These are phyloP conservation scores for Fragaria ananassa DNA, from an alignment of 306 rosid species.

Conservation along the genomic window DNA sequence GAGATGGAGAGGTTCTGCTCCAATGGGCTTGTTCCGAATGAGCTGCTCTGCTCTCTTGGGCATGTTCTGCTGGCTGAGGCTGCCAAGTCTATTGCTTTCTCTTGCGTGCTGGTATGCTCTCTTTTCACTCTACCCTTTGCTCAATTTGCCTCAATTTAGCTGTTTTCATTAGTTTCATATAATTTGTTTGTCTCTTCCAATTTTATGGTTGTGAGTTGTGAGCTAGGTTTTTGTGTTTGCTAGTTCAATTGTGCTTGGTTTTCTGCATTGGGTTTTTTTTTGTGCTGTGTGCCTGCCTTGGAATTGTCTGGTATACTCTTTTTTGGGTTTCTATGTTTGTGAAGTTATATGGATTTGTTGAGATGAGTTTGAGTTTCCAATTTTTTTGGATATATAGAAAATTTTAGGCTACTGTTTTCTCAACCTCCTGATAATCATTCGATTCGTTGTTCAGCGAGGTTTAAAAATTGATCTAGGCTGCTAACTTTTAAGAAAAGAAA, in stretches of 20 bases:
- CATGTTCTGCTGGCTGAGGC: conserved; percentile 41
- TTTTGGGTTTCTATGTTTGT: neutral
- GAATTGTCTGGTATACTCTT: neutral
- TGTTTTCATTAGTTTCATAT: neutral
- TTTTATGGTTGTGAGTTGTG: neutral
- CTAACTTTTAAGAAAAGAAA: neutral
- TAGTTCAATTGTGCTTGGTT: neutral
- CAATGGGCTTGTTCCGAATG: conserved; percentile 14
- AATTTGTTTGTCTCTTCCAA: neutral
- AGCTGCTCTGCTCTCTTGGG: conserved; percentile 37
- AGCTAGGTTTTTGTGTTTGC: neutral
- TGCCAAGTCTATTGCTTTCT: conserved; percentile 38
- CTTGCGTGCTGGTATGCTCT: conserved; percentile 35
- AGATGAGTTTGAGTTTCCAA: neutral
- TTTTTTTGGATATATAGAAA: neutral
- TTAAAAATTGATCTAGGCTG: neutral
- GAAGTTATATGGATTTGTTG: neutral
- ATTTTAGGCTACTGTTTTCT: neutral
- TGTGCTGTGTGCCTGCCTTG: neutral
- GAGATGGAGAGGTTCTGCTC: conserved; percentile 24
- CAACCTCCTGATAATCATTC: neutral
- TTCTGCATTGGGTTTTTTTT: neutral
- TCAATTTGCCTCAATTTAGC: neutral
- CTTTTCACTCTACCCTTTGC: neutral
- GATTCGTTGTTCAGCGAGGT: neutral